phyloP scores from a whole-genome alignment of 2,329 filamentous ascomycete genomes.

The Anisogramma anomala region DNA sequence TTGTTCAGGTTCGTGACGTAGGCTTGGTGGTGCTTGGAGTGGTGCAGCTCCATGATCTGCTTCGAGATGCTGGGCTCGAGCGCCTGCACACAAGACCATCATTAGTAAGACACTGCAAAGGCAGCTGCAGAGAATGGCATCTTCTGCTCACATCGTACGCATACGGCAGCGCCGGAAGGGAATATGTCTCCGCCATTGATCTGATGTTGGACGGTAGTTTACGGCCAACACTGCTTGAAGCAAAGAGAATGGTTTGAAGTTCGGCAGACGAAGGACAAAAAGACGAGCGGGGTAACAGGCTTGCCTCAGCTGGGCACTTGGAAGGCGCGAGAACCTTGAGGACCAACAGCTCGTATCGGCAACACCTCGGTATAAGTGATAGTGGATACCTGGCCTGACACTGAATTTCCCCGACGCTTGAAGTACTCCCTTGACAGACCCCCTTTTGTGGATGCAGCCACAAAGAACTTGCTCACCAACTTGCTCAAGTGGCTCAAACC shows the following conservation, averaged over 20 bases:
- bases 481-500: neutral
- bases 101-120: neutral
- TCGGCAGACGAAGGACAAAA: neutral
- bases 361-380: neutral
- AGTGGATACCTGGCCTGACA: neutral
- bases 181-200: conserved; percentile 22
- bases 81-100: conserved; percentile 23
- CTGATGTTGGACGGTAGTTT: neutral
- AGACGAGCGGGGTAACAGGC: too few relatives aligned
- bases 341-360: neutral
- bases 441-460: neutral
- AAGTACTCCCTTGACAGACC: neutral
- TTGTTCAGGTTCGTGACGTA: conserved; percentile 86
- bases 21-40: conserved; percentile 88
- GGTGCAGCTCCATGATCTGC: conserved; percentile 94
- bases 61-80: conserved; percentile 64
- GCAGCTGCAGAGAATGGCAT: neutral
- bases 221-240: neutral
- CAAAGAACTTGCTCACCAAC: neutral
- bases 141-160: conserved; percentile 21
- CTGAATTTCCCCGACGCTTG: too few relatives aligned
- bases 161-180: conserved; percentile 23
- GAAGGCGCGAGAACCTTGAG: neutral
- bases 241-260: neutral
- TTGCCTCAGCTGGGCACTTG: neutral